Evolutionary conservation across 2,329 filamentous ascomycete genomes (phyloP), one percentile per base, ranked within the genome.

Genomic region (Trichoderma afroharzianum): DNA sequence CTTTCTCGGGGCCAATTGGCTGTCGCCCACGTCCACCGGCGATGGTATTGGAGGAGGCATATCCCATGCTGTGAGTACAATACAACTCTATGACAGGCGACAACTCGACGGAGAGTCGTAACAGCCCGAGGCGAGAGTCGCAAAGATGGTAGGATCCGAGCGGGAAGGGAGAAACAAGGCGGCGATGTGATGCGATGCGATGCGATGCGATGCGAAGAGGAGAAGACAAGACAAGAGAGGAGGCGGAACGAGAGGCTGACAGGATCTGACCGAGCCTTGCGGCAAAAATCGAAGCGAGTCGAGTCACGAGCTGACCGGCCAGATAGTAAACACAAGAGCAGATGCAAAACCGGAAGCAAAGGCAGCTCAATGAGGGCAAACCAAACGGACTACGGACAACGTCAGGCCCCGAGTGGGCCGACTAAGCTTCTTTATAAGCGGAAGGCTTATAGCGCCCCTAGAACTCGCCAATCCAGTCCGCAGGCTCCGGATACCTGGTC

Each of bases 1-100:
- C 50, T 72, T 73, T 72, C 71, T 76, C 58, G 75, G 73, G 72
- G 73, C 73, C 74, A 74, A 74, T 74, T 77, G 76, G 76, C 74
- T 75, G 66, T 80, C 76, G 74, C 74, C 77, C 66, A 72, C 72
- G 53, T 73, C 55, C 71, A 75, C 73, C 75, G 76, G 73, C 73
- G 76, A 77, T 74, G 77, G 73, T 73, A 77, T 74, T 64, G 75
- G 77, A 71, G 76, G 72, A 72, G 78, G 75, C 80, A 82, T 82
- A 53, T 81, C 76, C 80, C 80, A 82, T 82, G 73, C 78, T 81
- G 80, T 69, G 57, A 69, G 74, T 75, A 72, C 74, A 57, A 57
- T 33, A 28, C 30, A 24, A 32, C 36, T 68, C 43, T 50, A 53
- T 26, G 47, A 11, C 33, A 50, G 32, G 36, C 36, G 9, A 53